Evolutionary conservation across 805 yeast species (phyloP).

Genomic region (Yarrowia osloensis): DNA sequence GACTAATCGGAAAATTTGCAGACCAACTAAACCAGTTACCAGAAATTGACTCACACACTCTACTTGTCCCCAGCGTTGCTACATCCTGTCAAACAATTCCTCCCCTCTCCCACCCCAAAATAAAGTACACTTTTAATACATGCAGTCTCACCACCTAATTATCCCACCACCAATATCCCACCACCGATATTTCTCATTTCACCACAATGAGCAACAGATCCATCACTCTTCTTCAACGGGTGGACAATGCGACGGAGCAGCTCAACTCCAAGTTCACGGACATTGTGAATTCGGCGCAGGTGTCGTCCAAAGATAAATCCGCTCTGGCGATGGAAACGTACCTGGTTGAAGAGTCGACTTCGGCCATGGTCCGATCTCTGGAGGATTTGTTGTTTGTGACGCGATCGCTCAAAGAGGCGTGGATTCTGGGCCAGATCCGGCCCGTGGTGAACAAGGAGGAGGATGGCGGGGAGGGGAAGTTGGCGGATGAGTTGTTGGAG

Average conservation of each 20-base stretch:
- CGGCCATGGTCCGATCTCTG: constrained; percentile 43
- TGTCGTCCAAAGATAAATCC: constrained; percentile 40
- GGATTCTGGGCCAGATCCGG: constrained; percentile 47
- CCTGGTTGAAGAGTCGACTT: constrained; percentile 45
- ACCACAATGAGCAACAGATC: constrained; percentile 18
- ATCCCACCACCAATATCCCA: background rate
- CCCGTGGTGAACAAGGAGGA: constrained; percentile 34
- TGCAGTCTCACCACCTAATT: background rate
- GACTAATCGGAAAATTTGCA: too few species aligned
- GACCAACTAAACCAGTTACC: too few species aligned
- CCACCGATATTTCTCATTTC: too few species aligned
- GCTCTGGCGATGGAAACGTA: constrained; percentile 45
- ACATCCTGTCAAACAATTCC: too few species aligned
- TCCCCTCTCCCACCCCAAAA: too few species aligned
- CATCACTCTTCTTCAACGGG: constrained; percentile 35
- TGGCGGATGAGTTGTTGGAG: constrained; percentile 6
- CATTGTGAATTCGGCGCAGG: constrained; percentile 39
- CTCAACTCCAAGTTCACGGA: constrained; percentile 38
- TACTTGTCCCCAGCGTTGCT: too few species aligned
- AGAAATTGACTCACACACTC: too few species aligned
- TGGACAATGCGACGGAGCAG: constrained; percentile 38
- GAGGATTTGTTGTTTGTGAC: constrained; percentile 47
- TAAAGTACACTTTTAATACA: background rate
- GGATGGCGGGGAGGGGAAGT: constrained; percentile 5
- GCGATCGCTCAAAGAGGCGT: constrained; percentile 47